Base-by-base conservation (phyloP, 495 filamentous ascomycete genomes). In the Lasiosphaeriaceae sp. region DNA sequence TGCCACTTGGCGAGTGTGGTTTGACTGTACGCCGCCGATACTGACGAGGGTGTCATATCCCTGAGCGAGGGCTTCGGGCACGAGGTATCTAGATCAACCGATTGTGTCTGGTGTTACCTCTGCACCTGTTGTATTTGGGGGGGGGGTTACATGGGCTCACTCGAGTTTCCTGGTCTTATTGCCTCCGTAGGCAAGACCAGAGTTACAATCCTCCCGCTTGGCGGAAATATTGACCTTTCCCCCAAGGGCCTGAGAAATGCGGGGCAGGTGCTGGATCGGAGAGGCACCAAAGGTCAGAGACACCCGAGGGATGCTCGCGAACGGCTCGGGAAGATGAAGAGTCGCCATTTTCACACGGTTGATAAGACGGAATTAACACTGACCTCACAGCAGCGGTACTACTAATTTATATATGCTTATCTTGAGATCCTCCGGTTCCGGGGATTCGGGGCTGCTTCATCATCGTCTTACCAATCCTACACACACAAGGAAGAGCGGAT, bases 121-220 rank as follows among this genome's bases (percentile, higher is more conserved):
- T n/a, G n/a, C n/a, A n/a, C n/a, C n/a, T n/a, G n/a, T n/a, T n/a
- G n/a, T n/a, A n/a, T n/a, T n/a, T n/a, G n/a, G n/a, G n/a, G n/a
- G n/a, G n/a, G n/a, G n/a, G n/a, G n/a, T n/a, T n/a, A n/a, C 23
- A 17, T 12, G 9, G 11, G 56, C 66, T 59, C 76, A 87, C 73
- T 87, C 84, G 0, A 88, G 72, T 66, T 88, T 88, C 21, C 83
- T 74, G 17, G 79, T 82, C 68, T 87, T 87, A 71, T 87, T 87
- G 44, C 83, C 85, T 11, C 85, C 85, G 61, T 71, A 86, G 6
- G 84, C 85, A 14, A 86, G 76, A 1, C 76, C 78, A 11, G 79
- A 84, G 73, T 83, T 86, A 50, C 77, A 73, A 67, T 86, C 84
- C 54, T 88, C 84, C 52, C 83, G 77, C 60, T 86, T 86, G 59